These are phyloP conservation scores for Phaeosphaeria sp. DNA, from an alignment of 2,329 filamentous ascomycete genomes.

Conservation along the genomic window DNA sequence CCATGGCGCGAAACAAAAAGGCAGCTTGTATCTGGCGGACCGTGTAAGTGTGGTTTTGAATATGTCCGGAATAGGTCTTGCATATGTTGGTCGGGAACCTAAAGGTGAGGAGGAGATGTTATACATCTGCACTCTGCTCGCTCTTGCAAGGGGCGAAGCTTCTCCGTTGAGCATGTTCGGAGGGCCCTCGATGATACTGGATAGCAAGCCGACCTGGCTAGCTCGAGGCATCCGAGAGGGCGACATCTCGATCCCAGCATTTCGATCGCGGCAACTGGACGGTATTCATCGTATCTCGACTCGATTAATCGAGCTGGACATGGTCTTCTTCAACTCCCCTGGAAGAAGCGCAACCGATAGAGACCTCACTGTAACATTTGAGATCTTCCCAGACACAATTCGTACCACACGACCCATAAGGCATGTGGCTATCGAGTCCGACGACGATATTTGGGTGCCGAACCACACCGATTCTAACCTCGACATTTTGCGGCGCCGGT, in stretches of 20 bases:
- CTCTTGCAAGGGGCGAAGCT: constrained; percentile 18
- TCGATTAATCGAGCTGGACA: constrained; percentile 15
- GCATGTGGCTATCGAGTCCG: neutral
- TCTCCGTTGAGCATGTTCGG: constrained; percentile 19
- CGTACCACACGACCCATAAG: neutral
- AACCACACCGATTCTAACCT: neutral
- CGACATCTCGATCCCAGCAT: constrained; percentile 10
- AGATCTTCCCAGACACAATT: neutral
- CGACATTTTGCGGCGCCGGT: constrained; percentile 13
- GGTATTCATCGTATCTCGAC: constrained; percentile 14
- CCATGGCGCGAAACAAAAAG: constrained; percentile 12
- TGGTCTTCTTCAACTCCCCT: constrained; percentile 12
- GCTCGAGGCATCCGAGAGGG: neutral
- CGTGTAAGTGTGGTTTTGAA: constrained; percentile 23
- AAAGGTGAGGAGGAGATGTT: constrained; percentile 12
- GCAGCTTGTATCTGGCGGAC: constrained; percentile 14
- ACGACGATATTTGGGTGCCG: neutral
- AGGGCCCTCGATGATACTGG: neutral
- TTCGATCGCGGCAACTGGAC: constrained; percentile 1
- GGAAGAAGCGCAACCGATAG: neutral
- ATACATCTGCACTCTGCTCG: constrained; percentile 12
- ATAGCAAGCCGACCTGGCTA: constrained; percentile 13
- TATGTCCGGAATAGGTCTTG: constrained; percentile 17
- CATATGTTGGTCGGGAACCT: constrained; percentile 10
- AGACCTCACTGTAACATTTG: neutral